These are phyloP conservation scores for Boletus pseudo-olivaceus DNA, from an alignment of 768 basidiomycete genomes.

Conservation along the genomic window DNA sequence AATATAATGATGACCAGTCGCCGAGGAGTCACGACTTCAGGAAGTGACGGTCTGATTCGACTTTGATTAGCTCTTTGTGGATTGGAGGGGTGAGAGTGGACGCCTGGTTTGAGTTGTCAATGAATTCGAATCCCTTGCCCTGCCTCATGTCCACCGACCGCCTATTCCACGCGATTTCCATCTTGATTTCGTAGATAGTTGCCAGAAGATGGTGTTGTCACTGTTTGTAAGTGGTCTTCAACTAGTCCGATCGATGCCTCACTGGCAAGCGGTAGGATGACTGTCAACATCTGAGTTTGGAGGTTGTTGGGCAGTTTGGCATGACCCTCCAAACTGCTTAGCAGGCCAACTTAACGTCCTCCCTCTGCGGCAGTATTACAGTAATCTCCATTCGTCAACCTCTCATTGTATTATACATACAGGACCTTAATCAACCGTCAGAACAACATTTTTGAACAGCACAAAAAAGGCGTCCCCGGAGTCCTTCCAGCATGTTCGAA, in stretches of 20 bases:
- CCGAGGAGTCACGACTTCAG: not conserved
- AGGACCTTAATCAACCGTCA: not conserved
- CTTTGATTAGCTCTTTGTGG: not conserved
- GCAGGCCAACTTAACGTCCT: not conserved
- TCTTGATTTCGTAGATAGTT: slow-evolving; percentile 3
- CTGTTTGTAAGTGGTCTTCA: not conserved
- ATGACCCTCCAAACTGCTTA: not conserved
- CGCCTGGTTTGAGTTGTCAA: not conserved
- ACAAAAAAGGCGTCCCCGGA: not conserved
- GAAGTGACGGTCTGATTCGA: not conserved
- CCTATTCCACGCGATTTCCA: slow-evolving; percentile 11
- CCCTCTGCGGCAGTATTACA: not conserved
- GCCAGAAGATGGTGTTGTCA: not conserved
- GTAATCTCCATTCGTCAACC: not conserved
- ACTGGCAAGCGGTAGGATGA: not conserved
- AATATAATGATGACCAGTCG: not conserved
- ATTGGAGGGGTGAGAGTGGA: not conserved
- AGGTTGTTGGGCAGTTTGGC: not conserved
- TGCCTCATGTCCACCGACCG: slow-evolving; percentile 17
- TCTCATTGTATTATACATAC: not conserved
- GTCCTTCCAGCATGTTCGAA: not conserved
- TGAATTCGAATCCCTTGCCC: slow-evolving; percentile 2
- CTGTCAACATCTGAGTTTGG: not conserved
- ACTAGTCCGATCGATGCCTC: not conserved
- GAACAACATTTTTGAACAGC: not conserved